A percentile compares a stretch with the other conserved stretches of the same genome.
phyloP scores from a whole-genome alignment of 2,329 filamentous ascomycete species.

The Cryphonectria carpinicola region DNA sequence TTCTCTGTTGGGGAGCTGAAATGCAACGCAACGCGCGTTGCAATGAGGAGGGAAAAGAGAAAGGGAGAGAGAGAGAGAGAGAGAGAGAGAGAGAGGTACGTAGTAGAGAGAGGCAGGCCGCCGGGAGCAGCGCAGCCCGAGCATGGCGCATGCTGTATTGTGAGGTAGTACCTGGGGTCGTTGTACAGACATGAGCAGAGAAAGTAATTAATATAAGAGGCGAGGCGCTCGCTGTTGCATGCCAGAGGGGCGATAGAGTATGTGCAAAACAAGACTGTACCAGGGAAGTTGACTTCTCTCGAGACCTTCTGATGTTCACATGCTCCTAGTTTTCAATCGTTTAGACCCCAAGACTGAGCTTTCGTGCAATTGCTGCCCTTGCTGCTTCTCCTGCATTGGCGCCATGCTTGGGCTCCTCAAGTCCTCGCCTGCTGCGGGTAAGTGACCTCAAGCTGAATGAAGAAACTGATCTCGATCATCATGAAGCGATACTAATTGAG shows the following conservation, averaged over 20 bases:
- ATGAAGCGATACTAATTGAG: neutral
- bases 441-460: neutral
- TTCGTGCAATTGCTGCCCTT: neutral
- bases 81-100: too few relatives aligned
- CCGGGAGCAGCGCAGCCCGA: neutral
- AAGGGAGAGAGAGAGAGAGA: too few relatives aligned
- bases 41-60: neutral
- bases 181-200: neutral
- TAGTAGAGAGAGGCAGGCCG: neutral
- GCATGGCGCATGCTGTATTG: neutral
- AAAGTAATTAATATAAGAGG: neutral
- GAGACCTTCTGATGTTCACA: neutral
- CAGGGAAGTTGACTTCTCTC: neutral
- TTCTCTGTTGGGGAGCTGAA: neutral
- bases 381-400: constrained; percentile 9
- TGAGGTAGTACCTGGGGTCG: neutral
- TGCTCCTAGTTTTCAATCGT: constrained; percentile 3
- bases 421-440: neutral
- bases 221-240: neutral
- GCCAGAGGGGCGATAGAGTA: neutral
- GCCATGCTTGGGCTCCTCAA: constrained; percentile 12
- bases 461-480: neutral
- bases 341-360: neutral
- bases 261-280: neutral
- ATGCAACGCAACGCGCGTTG: neutral